Percentiles rank a stretch among this genome's conserved stretches.
Evolutionary conservation across 176 grass and related monocot genomes (phyloP).

Genomic region (Pontederia paniculata): DNA sequence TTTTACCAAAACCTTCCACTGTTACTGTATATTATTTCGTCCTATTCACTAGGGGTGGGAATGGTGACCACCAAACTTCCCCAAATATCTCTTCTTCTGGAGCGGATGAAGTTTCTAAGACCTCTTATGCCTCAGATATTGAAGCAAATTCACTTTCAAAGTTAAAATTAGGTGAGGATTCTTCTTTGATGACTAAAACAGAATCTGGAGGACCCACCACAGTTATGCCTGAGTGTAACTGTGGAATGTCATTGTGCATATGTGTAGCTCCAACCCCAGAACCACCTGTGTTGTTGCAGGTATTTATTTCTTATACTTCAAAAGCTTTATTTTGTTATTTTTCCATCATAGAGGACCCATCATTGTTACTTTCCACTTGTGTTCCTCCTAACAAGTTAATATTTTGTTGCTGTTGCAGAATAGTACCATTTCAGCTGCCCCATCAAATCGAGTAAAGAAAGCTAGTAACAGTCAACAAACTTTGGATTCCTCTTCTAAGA

Average conservation of each 20-base stretch:
- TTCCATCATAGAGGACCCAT: not conserved
- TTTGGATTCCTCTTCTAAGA: conserved; percentile 37
- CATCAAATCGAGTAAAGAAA: conserved; percentile 54
- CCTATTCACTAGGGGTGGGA: conserved; percentile 30
- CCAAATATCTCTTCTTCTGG: conserved; percentile 16
- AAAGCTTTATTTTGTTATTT: not conserved
- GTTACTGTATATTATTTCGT: conserved; percentile 4
- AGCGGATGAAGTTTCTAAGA: conserved; percentile 51
- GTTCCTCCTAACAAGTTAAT: not conserved
- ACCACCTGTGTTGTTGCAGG: conserved; percentile 39
- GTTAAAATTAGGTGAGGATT: conserved; percentile 47
- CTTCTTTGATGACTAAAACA: conserved; percentile 19
- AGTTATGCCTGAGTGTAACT: conserved; percentile 58
- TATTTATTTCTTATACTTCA: conserved; percentile 14
- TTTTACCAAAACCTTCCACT: not conserved
- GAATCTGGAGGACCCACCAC: conserved; percentile 18
- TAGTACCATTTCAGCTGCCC: conserved; percentile 29
- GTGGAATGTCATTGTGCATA: conserved; percentile 98
- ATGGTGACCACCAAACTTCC: conserved; percentile 17
- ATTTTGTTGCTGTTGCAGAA: conserved; percentile 20
- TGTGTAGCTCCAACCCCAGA: conserved; percentile 71
- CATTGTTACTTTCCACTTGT: not conserved
- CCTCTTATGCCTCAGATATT: conserved; percentile 17
- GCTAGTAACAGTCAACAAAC: conserved; percentile 35
- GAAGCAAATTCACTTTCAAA: conserved; percentile 55